Evolutionary conservation across 129 eudicot genomes (phyloP), one percentile per base, ranked within the genome.

Genomic region (Arctium lappa): DNA sequence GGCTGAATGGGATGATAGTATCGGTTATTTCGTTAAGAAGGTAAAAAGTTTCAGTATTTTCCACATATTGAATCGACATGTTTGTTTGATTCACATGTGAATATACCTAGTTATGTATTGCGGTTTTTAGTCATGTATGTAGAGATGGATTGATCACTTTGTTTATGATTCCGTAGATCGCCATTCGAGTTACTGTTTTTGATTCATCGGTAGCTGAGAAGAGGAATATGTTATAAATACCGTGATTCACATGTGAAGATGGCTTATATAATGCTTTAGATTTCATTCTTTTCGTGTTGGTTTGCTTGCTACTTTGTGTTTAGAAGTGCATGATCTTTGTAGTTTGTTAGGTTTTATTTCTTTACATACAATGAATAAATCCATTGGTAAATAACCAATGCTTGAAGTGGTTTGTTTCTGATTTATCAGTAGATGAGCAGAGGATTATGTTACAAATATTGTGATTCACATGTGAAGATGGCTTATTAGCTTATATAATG

Each of bases 1-100:
- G 78, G 71, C 89, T 4, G 93, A 90, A 32, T 89, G 90, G 90
- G 88, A 91, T 73, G 94, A 83, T 44, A 89, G 88, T 69, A 76
- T 95, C 37, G 93, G 85, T 42, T 91, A 95, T 91, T 91, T 93
- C 81, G 80, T 83, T 53, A 88, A 89, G 11, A 91, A 91, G 93
- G 99, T 95, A 89, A 18, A 37, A 8, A 0, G 27, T 22, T 46
- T 75, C n/a, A 46, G 22, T 36, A n/a, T 33, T 33, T 33, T 2
- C 36, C 36, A 33, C 36, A 33, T 33, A 40, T 69, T 31, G 37
- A 8, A 69, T 69, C n/a, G 6, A 30, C 38, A 69, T 3, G 1
- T 31, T 31, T 16, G 8, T 13, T 10, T 30, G 3, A 1, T 18
- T 39, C 77, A 73, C 60, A 0, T 38, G 60, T 40, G 29, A 60